A percentile compares a stretch with the other conserved stretches of the same genome.
phyloP scores from a whole-genome alignment of 139 green algal genomes.

The Volvox reticuliferus region DNA sequence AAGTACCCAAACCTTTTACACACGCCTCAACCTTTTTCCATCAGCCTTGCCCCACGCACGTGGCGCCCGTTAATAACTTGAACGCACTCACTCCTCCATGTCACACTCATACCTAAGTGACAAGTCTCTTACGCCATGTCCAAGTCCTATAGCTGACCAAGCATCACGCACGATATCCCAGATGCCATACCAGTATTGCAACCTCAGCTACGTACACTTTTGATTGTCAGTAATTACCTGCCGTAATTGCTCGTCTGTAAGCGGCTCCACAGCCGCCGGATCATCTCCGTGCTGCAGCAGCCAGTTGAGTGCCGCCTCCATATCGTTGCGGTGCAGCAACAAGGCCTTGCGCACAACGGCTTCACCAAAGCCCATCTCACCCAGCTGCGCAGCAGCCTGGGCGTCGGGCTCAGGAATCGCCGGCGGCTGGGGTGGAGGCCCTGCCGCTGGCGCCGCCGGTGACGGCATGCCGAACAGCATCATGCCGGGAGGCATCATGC shows the following conservation, averaged over 20 bases:
- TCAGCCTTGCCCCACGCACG: too few relatives aligned
- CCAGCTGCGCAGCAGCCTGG: slow-evolving; percentile 47
- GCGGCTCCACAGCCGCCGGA: slow-evolving; percentile 54
- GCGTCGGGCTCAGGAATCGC: slow-evolving; percentile 54
- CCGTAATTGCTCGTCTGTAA: slow-evolving; percentile 62
- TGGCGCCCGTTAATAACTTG: too few relatives aligned
- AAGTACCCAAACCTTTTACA: neutral
- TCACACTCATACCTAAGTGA: too few relatives aligned
- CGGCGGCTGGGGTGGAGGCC: neutral
- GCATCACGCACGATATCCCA: too few relatives aligned
- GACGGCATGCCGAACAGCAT: neutral
- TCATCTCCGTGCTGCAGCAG: slow-evolving; percentile 68
- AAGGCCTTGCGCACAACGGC: slow-evolving; percentile 66
- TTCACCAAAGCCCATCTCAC: slow-evolving; percentile 68
- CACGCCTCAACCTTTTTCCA: too few relatives aligned
- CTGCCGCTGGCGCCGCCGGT: neutral
- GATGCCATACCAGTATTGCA: too few relatives aligned
- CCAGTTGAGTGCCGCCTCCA: slow-evolving; percentile 68
- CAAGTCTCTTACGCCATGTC: too few relatives aligned
- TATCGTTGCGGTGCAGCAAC: slow-evolving; percentile 58
- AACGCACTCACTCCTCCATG: too few relatives aligned
- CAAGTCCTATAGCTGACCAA: too few relatives aligned
- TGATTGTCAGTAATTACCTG: neutral
- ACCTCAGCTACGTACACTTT: too few relatives aligned
- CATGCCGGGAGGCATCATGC: neutral